Evolutionary conservation across 441 rosid genomes (phyloP).

Genomic region (Flueggea neowawraea): DNA sequence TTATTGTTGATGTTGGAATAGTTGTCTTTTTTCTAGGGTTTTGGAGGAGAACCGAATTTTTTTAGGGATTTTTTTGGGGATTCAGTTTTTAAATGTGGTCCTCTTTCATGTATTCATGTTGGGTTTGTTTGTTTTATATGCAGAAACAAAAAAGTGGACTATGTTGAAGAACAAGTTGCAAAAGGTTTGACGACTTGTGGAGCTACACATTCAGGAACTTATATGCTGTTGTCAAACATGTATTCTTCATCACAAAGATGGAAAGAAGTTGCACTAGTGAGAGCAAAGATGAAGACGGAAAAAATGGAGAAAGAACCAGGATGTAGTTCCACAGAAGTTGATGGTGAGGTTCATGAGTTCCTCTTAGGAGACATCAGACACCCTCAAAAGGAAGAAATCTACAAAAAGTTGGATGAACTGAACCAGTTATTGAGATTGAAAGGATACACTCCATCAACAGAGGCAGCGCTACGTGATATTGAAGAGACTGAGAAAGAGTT

Average conservation of each 20-base stretch:
- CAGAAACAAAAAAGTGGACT: no score
- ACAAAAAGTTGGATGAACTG: slow-evolving; percentile 36
- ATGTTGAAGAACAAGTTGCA: no score
- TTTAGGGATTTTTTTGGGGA: no score
- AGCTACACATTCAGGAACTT: no score
- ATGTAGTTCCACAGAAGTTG: slow-evolving; percentile 63
- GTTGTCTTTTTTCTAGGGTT: no score
- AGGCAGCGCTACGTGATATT: slow-evolving; percentile 31
- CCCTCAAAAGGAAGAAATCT: slow-evolving; percentile 49
- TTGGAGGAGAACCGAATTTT: no score
- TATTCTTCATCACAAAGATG: slow-evolving; percentile 39
- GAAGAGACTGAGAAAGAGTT: slow-evolving; percentile 39
- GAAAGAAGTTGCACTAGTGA: slow-evolving; percentile 49
- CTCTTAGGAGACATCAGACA: slow-evolving; percentile 59
- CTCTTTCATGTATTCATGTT: no score
- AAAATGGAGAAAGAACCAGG: slow-evolving; percentile 84
- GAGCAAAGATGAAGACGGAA: slow-evolving; percentile 64
- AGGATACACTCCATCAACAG: slow-evolving; percentile 32
- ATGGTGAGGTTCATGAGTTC: slow-evolving; percentile 63
- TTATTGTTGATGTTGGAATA: no score
- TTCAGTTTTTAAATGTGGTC: no score
- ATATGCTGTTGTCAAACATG: no score
- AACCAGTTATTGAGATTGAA: slow-evolving; percentile 23
- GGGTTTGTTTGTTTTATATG: no score
- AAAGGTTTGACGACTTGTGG: no score